A percentile compares a stretch with the other conserved stretches of the same genome.
Conservation (phyloP, 2,329 filamentous ascomycete genomes). For the Helotiales sp. region DNA sequence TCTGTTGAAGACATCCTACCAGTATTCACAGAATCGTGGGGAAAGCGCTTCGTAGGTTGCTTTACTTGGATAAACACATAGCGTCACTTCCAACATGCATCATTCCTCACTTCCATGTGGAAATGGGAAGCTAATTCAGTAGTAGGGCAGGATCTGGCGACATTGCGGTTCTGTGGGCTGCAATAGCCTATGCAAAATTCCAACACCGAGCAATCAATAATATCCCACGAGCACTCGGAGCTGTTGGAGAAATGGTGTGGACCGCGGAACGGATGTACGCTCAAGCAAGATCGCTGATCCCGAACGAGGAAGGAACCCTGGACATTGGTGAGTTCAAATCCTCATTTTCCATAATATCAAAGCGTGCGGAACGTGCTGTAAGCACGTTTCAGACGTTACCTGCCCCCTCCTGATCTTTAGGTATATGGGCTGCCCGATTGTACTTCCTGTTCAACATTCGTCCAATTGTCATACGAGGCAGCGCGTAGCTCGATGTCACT, state of each 20-base stretch:
- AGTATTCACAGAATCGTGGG: constrained; percentile 38
- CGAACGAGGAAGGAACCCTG: constrained; percentile 53
- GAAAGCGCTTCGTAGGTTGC: constrained; percentile 13
- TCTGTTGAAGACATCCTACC: constrained; percentile 41
- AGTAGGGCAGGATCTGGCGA: constrained; percentile 43
- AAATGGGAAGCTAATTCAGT: neutral
- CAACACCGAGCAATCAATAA: constrained; percentile 48
- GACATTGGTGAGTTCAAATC: constrained; percentile 45
- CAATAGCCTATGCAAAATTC: constrained; percentile 60
- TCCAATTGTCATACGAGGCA: too few relatives aligned
- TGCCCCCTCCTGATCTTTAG: neutral
- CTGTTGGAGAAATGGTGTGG: constrained; percentile 31
- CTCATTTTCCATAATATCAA: neutral
- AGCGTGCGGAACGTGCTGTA: neutral
- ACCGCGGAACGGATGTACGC: constrained; percentile 53
- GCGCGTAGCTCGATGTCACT: neutral
- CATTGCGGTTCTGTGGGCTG: constrained; percentile 65
- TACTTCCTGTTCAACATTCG: too few relatives aligned
- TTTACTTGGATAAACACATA: too few relatives aligned
- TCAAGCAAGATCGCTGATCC: constrained; percentile 55
- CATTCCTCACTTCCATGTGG: neutral
- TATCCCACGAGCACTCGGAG: constrained; percentile 35
- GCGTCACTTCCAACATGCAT: too few relatives aligned
- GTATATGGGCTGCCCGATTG: neutral
- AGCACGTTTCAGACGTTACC: neutral